Base-by-base conservation (phyloP, 306 rosid species). In the Prunus salicina region DNA sequence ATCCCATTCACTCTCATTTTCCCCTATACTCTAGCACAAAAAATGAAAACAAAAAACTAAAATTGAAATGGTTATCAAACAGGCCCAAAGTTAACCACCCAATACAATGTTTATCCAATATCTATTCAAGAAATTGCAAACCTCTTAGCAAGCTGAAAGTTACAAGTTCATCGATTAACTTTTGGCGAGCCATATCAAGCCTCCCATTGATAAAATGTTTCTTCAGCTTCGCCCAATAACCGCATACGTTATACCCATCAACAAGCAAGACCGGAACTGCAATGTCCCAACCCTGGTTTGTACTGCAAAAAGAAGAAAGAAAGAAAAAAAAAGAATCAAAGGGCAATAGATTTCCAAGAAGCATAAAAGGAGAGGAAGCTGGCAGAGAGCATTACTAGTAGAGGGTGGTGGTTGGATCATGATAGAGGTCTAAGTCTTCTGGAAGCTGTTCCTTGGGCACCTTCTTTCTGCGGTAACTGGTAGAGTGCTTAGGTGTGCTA, bases 171-270 rank as follows among this genome's bases (percentile, higher is more conserved):
- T 91, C 92, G 34, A 92, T 78, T 2, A 94, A 91, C 88, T 85
- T 89, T 76, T 94, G 97, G 57, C 98, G 96, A 73, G 98, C 93
- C 47, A 92, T 49, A 38, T 89, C 87, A 64, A 94, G 98, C 49
- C 86, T 87, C 61, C 98, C 96, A 1, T 77, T 85, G 72, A 86
- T 67, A 75, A 90, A 92, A 81, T 91, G 87, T 76, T 94, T 92
- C 91, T 94, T 94, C 80, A 94, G 86, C 79, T 94, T 94, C 15
- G 82, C 80, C 98, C 98, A 94, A 71, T 90, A 90, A 63, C 98
- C 97, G 75, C 98, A 94, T 6, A 94, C 95, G 80, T 94, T 94
- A 74, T 94, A 94, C 24, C 98, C 97, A 84, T 94, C 96, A 6
- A 90, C 98, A 74, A 92, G 96, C 90, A 94, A 82, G 6, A 94